Evolutionary conservation across 305 asterid genomes (phyloP).

Genomic region (Striga hermonthica): DNA sequence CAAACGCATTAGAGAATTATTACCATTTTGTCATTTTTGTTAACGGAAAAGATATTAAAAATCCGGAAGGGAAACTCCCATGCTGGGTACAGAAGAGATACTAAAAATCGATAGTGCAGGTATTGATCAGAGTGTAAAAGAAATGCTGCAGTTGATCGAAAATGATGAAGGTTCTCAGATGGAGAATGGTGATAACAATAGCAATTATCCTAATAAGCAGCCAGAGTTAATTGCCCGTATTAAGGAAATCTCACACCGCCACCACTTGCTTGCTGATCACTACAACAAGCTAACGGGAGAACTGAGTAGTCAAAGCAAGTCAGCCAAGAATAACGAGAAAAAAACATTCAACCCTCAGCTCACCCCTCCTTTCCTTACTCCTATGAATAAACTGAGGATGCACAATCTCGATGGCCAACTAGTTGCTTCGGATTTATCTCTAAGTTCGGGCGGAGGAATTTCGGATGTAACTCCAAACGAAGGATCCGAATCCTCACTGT

Average conservation of each 20-base stretch:
- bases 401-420: conserved; percentile 37
- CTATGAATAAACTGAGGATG: conserved; percentile 38
- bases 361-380: conserved; percentile 42
- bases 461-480: conserved; percentile 48
- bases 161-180: conserved; percentile 30
- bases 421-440: conserved; percentile 39
- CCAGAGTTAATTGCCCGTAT: conserved; percentile 45
- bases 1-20: background rate
- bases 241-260: conserved; percentile 47
- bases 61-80: too few species aligned
- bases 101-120: conserved; percentile 37
- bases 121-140: conserved; percentile 45
- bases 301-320: conserved; percentile 26
- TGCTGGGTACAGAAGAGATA: conserved; percentile 9
- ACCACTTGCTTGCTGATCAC: conserved; percentile 48
- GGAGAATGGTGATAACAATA: conserved; percentile 29
- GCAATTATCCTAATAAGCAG: conserved; percentile 27
- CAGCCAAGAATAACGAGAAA: conserved; percentile 31
- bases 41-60: background rate
- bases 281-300: conserved; percentile 38
- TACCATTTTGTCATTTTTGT: background rate
- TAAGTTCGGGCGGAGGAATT: conserved; percentile 55
- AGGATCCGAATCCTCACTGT: conserved; percentile 51
- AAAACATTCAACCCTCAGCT: conserved; percentile 24
- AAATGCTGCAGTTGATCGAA: conserved; percentile 45